Base-by-base conservation (phyloP, 164 flowering plant species). In the Echeveria elegans region DNA sequence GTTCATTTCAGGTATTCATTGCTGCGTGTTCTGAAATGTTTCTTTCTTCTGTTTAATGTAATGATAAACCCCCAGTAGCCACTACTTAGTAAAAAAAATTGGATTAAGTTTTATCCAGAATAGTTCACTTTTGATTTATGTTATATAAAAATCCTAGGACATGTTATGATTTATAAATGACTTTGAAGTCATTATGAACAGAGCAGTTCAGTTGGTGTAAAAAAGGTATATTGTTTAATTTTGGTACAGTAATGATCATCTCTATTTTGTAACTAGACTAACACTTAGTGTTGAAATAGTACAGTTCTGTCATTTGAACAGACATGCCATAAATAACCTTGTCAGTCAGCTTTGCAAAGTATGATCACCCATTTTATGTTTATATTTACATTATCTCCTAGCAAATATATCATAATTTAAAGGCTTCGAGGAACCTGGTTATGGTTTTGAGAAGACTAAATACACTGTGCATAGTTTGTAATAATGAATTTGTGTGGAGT, bases 1-100 rank as follows among this genome's bases (percentile, higher is more conserved):
- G 96, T 73, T 83, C 95, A 26, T 82, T 91, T 70, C 69, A 88
- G 97, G 99, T 94, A 75, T 36, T 31, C 34, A n/a, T 26, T 9
- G 64, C 40, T 34, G 41, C 29, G 37, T 61, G 61, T 34, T 14
- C 2, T 66, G 21, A 43, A 37, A 63, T 48, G 29, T 23, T 12
- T 53, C 40, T 31, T 72, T 59, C 15, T 29, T 12, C 6, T 30
- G 14, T 47, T 40, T 41, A 41, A 12, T 37, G 29, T 45, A 45
- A 29, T 63, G 30, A 4, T 56, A 58, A 58, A 69, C 34, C 61
- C 32, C 16, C 18, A 2, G 6, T 28, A 21, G 28, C 58, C 1
- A 4, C 2, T 8, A 52, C 58, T 21, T 9, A n/a, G n/a, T n/a
- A n/a, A 52, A 9, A 2, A 23, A 52, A 8, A 7, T 52, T 7